phyloP scores from a whole-genome alignment of 345 rosid genomes.

The Populus deltoides region DNA sequence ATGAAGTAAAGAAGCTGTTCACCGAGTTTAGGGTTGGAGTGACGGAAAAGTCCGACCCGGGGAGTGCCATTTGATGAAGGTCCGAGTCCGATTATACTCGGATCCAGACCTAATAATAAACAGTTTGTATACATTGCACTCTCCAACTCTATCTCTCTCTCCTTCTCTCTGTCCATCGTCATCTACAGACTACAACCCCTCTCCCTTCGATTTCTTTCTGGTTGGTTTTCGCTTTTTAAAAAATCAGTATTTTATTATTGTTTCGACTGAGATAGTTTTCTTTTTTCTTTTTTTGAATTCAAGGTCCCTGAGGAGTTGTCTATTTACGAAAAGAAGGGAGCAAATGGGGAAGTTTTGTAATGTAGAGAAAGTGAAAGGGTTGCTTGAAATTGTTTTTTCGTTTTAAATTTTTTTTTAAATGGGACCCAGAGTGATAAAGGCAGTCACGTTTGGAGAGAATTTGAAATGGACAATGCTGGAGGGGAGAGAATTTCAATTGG shows the following conservation, averaged over 20 bases:
- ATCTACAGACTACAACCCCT: conserved; percentile 65
- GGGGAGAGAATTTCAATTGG: not conserved
- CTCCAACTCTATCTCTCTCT: conserved; percentile 97
- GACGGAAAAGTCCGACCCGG: conserved; percentile 94
- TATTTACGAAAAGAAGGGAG: conserved; percentile 18
- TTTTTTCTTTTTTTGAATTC: conserved; percentile 16
- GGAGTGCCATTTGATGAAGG: conserved; percentile 70
- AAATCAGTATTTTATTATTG: not conserved
- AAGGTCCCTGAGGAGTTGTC: conserved; percentile 13
- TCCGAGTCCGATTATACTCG: conserved; percentile 80
- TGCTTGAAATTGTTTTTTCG: not conserved
- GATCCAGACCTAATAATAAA: conserved; percentile 91
- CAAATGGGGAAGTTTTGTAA: not conserved
- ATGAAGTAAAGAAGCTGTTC: conserved; percentile 99
- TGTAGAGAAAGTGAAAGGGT: not conserved
- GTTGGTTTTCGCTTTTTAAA: not conserved
- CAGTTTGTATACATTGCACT: conserved; percentile 99
- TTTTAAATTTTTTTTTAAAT: not conserved
- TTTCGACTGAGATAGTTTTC: not conserved
- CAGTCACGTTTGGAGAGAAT: conserved; percentile 3
- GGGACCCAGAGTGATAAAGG: conserved; percentile 7
- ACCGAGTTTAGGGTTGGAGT: conserved; percentile 98
- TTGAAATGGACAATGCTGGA: not conserved
- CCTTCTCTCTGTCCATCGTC: conserved; percentile 99
- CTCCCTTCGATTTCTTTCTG: conserved; percentile 8